phyloP scores from a whole-genome alignment of 169 alveolate genomes.

The Babesia ovis region DNA sequence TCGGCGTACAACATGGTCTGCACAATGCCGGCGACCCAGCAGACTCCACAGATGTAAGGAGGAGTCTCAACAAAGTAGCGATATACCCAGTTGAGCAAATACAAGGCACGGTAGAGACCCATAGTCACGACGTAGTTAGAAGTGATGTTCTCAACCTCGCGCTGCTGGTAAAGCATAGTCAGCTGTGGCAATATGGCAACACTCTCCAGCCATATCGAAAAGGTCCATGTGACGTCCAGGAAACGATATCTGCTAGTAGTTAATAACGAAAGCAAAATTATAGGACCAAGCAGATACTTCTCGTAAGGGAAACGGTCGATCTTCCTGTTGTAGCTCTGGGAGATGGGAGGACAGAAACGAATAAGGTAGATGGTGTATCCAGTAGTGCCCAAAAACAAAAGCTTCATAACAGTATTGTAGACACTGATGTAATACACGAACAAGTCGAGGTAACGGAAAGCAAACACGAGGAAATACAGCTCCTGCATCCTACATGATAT shows the following conservation, averaged over 20 bases:
- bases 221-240: slow-evolving; percentile 91
- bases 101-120: slow-evolving; percentile 92
- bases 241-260: slow-evolving; percentile 67
- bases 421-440: slow-evolving; percentile 85
- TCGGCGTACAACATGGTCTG: slow-evolving; percentile 93
- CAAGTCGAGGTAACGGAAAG: slow-evolving; percentile 86
- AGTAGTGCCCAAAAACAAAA: slow-evolving; percentile 85
- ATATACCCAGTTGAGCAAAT: slow-evolving; percentile 91
- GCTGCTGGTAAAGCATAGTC: slow-evolving; percentile 88
- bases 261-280: slow-evolving; percentile 66
- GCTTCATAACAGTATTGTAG: slow-evolving; percentile 92
- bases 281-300: slow-evolving; percentile 83
- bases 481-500: slow-evolving; percentile 95
- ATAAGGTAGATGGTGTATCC: slow-evolving; percentile 86
- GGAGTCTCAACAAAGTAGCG: slow-evolving; percentile 84
- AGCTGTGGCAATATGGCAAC: slow-evolving; percentile 96
- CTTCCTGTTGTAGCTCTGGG: slow-evolving; percentile 89
- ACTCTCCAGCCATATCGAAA: slow-evolving; percentile 94
- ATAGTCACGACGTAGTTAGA: slow-evolving; percentile 91
- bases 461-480: slow-evolving; percentile 91
- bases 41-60: slow-evolving; percentile 81
- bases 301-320: slow-evolving; percentile 92
- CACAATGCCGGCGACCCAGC: slow-evolving; percentile 91
- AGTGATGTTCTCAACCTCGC: slow-evolving; percentile 94
- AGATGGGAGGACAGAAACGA: slow-evolving; percentile 82